phyloP scores from a whole-genome alignment of 371 early-diverging fungal species.

The Massospora cicadina region DNA sequence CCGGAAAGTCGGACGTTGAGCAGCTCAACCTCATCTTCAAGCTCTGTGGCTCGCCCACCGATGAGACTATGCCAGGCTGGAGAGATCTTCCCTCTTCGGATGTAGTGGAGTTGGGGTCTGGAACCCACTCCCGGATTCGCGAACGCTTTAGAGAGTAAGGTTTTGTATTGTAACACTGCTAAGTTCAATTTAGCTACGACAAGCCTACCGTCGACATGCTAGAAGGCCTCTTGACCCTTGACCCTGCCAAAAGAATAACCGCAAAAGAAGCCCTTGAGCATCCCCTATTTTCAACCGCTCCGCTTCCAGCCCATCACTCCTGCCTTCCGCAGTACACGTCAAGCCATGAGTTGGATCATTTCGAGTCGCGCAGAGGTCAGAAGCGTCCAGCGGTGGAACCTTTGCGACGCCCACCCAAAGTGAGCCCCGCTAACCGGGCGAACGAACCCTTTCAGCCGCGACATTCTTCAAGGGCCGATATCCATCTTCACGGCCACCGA shows the following conservation, averaged over 20 bases:
- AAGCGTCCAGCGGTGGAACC: background rate
- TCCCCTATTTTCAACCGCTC: slow-evolving; percentile 36
- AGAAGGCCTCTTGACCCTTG: slow-evolving; percentile 44
- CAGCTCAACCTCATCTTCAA: slow-evolving; percentile 63
- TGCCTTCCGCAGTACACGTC: slow-evolving; percentile 1
- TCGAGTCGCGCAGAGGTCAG: background rate
- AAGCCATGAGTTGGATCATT: slow-evolving; percentile 1
- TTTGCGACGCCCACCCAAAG: background rate
- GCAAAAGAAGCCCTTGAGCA: slow-evolving; percentile 65
- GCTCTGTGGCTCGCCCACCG: slow-evolving; percentile 25
- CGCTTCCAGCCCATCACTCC: slow-evolving; percentile 23
- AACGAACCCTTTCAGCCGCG: background rate
- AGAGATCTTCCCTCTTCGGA: slow-evolving; percentile 25
- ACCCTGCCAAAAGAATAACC: slow-evolving; percentile 56
- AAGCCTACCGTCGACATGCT: slow-evolving; percentile 16
- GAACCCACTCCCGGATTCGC: slow-evolving; percentile 36
- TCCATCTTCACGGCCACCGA: background rate
- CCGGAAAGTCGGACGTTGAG: slow-evolving; percentile 62
- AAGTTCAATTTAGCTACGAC: background rate
- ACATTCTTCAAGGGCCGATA: background rate
- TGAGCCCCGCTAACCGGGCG: background rate
- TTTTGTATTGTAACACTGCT: slow-evolving; percentile 12
- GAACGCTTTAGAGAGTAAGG: slow-evolving; percentile 27
- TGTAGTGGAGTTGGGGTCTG: background rate
- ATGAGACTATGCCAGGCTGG: slow-evolving; percentile 53